Evolutionary conservation across 2,329 filamentous ascomycete species (phyloP), one percentile per base, ranked within the genome.

Genomic region (Proliferodiscus dingleyae): DNA sequence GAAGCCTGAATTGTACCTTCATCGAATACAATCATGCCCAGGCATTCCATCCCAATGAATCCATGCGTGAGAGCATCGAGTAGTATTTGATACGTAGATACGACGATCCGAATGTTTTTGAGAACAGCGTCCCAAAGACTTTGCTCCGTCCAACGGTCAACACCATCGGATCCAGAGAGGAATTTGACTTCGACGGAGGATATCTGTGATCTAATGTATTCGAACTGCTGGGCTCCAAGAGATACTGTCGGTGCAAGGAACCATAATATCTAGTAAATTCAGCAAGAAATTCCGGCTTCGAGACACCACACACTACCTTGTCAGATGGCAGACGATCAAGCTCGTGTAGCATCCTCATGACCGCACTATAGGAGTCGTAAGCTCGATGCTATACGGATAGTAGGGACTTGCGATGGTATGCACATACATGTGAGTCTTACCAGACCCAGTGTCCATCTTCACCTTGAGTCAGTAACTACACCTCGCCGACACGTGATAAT

Each of bases 361-460:
- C 49, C 23, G 58, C 52, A 10, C 56, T 59, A 29, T 13, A 29
- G 18, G 11, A 26, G 18, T 7, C 16, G 19, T 2, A 5, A 21
- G 10, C n/a, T 16, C 16, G 11, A 34, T 34, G n/a, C n/a, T n/a
- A n/a, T n/a, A n/a, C n/a, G n/a, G n/a, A n/a, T n/a, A n/a, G n/a
- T n/a, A n/a, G n/a, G n/a, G n/a, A n/a, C n/a, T n/a, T n/a, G n/a
- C n/a, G n/a, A n/a, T n/a, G n/a, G n/a, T n/a, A n/a, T n/a, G n/a
- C 4, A 65, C 75, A 66, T 74, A 87, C 84, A 89, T 77, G 53
- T 85, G 81, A 3, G 86, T 89, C 63, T 90, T 90, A 2, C 86
- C 86, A 52, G 78, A 87, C 1, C 86, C 86, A 0, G 86, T 90
- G 51, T 87, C 85, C 85, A 89, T 89, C 83, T 85, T 50, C 19